These are phyloP conservation scores for Saccharomyces pastorianus DNA, from an alignment of 1,139 yeast species.

Conservation along the genomic window DNA sequence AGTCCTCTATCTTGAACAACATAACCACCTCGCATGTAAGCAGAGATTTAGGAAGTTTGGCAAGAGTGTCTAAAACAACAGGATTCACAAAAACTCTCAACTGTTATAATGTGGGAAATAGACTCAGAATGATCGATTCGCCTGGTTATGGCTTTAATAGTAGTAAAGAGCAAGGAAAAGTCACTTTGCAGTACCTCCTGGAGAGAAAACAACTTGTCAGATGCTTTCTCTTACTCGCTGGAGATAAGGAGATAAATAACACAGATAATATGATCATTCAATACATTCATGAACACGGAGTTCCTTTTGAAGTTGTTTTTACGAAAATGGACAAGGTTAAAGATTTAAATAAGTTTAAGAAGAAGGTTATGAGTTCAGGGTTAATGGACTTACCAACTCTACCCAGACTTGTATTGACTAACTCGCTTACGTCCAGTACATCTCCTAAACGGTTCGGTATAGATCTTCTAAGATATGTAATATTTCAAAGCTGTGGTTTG, in stretches of 20 bases:
- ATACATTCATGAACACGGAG: slow-evolving; percentile 45
- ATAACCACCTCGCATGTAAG: slow-evolving; percentile 35
- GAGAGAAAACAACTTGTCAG: slow-evolving; percentile 47
- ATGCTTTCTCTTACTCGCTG: slow-evolving; percentile 56
- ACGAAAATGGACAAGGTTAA: slow-evolving; percentile 63
- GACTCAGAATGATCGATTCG: slow-evolving; percentile 62
- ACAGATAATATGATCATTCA: slow-evolving; percentile 49
- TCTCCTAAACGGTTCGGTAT: slow-evolving; percentile 35
- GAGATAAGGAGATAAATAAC: slow-evolving; percentile 47
- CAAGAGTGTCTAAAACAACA: slow-evolving; percentile 51
- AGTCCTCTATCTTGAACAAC: slow-evolving; percentile 64
- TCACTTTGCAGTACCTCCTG: slow-evolving; percentile 53
- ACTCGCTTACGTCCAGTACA: slow-evolving; percentile 29
- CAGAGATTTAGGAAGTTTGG: slow-evolving; percentile 35
- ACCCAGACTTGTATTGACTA: slow-evolving; percentile 37
- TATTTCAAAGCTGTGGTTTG: slow-evolving; percentile 36
- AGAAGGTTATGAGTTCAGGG: slow-evolving; percentile 26
- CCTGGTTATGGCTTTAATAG: slow-evolving; percentile 81
- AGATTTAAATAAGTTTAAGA: slow-evolving; percentile 18
- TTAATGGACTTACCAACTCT: slow-evolving; percentile 26
- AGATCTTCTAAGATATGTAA: slow-evolving; percentile 32
- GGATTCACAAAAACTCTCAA: slow-evolving; percentile 75
- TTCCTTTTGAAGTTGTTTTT: slow-evolving; percentile 64
- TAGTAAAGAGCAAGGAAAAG: slow-evolving; percentile 54
- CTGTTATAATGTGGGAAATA: slow-evolving; percentile 58